Evolutionary conservation across 352 stramenopile species (phyloP), one percentile per base, ranked within the genome.

Genomic region (Phytopythium delawarense): DNA sequence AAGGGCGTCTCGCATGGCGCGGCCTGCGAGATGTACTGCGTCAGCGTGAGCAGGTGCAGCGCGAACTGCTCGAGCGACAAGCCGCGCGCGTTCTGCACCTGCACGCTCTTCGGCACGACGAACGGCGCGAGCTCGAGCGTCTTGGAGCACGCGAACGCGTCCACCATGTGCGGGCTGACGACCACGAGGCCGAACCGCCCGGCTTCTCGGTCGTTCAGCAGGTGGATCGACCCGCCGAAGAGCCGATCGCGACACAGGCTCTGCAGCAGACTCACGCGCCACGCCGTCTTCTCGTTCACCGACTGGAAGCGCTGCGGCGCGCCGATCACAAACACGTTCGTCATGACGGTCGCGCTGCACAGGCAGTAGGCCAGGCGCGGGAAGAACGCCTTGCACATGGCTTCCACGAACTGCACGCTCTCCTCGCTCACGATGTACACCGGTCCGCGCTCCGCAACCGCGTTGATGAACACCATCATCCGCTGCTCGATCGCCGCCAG

Each of bases 391-490:
- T 74, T 75, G 75, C 76, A 89, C 59, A 78, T 74, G 39, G 69
- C 71, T 64, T 89, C 80, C 7, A 89, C 75, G 42, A 87, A 89
- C 50, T 74, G 65, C 49, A 78, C 74, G 50, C 72, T 84, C 52
- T 89, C 72, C 42, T 89, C 78, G 45, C 80, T 88, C 7, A 88
- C 71, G 23, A 89, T 88, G 57, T 83, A 89, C 23, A 89, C 72
- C 13, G 80, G 80, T 0, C 80, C 80, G 23, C 72, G 72, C 11
- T 55, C 61, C 4, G 80, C 82, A 21, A 87, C 64, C 6, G 72
- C 68, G 11, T 65, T 87, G 51, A 89, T 69, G 25, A 89, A 59
- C 28, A 84, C 69, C 32, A 88, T 65, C 15, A 82, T 67, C 46
- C 74, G 62, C 63, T 89, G 78, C 63, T 89, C 80, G 39, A 89